Evolutionary conservation across 257 asterid species (phyloP).

Genomic region (Penstemon barbatus): DNA sequence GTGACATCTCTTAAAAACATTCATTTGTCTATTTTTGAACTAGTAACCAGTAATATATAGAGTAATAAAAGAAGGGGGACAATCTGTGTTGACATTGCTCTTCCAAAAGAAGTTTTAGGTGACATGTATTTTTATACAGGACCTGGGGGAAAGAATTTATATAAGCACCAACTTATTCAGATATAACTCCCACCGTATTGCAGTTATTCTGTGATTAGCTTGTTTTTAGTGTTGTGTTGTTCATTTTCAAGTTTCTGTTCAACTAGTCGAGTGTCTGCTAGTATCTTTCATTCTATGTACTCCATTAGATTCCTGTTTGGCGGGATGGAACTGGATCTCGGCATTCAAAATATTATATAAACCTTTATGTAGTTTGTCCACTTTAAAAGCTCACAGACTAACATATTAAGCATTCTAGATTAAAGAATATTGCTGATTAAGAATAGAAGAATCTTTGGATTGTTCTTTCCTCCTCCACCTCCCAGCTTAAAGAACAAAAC

Average conservation of each 20-base stretch:
- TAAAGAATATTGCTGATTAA: neutral
- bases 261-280: neutral
- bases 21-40: no score
- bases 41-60: no score
- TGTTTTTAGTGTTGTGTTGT: neutral
- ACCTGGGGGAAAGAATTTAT: neutral
- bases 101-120: neutral
- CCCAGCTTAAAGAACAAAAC: neutral
- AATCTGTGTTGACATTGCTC: neutral
- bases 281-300: neutral
- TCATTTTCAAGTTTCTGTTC: neutral
- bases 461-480: neutral
- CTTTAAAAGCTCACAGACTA: constrained; percentile 5
- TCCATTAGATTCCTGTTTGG: neutral
- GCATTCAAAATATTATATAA: neutral
- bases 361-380: neutral
- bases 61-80: no score
- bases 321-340: neutral
- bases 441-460: neutral
- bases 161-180: neutral
- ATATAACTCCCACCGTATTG: neutral
- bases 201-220: neutral
- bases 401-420: neutral
- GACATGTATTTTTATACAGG: no score
- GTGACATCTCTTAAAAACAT: neutral